Evolutionary conservation across 805 yeast species (phyloP), one percentile per base, ranked within the genome.

Genomic region (Saccharomycopsis sp.): DNA sequence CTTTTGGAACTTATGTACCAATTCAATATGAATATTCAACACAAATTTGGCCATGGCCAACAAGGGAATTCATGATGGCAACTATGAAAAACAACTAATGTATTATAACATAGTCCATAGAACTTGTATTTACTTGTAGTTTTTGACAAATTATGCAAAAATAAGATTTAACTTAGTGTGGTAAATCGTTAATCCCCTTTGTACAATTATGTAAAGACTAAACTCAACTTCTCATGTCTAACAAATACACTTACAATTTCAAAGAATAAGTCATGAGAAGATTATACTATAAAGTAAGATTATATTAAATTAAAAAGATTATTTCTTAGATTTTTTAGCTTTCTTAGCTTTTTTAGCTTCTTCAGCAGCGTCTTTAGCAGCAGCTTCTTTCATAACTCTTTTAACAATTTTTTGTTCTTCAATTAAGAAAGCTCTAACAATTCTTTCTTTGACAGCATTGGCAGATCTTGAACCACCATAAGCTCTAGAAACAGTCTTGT

Each of bases 361-460:
- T 52, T 72, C 67, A 60, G 71, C 77, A 72, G 78, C 74, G 63
- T 83, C 89, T 74, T 85, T 82, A 60, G 78, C 87, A 63, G 87
- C 81, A 71, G 84, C 85, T 68, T 87, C 96, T 83, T 89, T 89
- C 65, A 92, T 81, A 62, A 92, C 96, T 75, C 94, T 87, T 88
- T 92, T 94, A 67, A 92, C 99, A 57, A 92, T 88, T 86, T 92
- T 94, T 77, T 92, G 97, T 77, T 92, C 99, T 78, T 94, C 98
- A 58, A 92, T 85, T 70, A 92, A 82, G 87, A 92, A 92, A 64
- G 98, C 96, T 76, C 98, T 89, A 68, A 89, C 89, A 61, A 92
- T 80, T 81, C 96, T 86, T 74, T 89, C 95, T 82, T 89, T 89
- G 67, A 89, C 97, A 76, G 95, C 86, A 85, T 76, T 86, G 69